Percentiles rank a stretch among this genome's conserved stretches.
Evolutionary conservation across 306 rosid genomes (phyloP).

Genomic region (Boehmeria nivea): DNA sequence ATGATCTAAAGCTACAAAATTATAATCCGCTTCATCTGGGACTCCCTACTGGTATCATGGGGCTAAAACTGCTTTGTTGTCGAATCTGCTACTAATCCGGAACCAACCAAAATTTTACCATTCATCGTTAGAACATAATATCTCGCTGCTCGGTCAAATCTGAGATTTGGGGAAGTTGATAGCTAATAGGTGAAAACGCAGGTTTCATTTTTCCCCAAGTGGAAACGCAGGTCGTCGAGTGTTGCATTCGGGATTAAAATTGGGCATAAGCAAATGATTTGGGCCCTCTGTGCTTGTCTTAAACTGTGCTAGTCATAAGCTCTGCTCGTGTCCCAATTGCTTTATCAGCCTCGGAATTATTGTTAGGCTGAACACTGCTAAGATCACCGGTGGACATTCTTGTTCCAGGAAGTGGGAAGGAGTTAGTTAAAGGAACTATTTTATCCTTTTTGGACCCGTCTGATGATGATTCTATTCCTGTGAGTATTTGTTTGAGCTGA

Average conservation of each 20-base stretch:
- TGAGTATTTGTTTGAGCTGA: conserved; percentile 64
- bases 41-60: neutral
- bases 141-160: conserved; percentile 12
- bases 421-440: conserved; percentile 48
- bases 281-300: conserved; percentile 12
- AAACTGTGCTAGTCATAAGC: conserved; percentile 63
- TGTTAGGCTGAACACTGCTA: conserved; percentile 40
- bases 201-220: conserved; percentile 22
- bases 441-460: conserved; percentile 34
- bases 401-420: conserved; percentile 37
- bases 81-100: neutral
- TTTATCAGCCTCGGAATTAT: conserved; percentile 47
- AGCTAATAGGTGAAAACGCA: conserved; percentile 17
- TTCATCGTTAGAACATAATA: conserved; percentile 12
- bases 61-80: neutral
- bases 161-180: conserved; percentile 24
- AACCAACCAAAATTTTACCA: conserved; percentile 19
- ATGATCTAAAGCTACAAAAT: conserved; percentile 36
- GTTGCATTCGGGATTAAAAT: neutral
- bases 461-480: conserved; percentile 49
- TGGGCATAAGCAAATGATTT: too few relatives aligned
- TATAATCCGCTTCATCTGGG: conserved; percentile 2
- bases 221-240: too few relatives aligned
- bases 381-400: conserved; percentile 42
- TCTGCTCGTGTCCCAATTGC: conserved; percentile 50